Evolutionary conservation across 169 alveolate genomes (phyloP), one percentile per base, ranked within the genome.

Genomic region (Eimeria necatrix): DNA sequence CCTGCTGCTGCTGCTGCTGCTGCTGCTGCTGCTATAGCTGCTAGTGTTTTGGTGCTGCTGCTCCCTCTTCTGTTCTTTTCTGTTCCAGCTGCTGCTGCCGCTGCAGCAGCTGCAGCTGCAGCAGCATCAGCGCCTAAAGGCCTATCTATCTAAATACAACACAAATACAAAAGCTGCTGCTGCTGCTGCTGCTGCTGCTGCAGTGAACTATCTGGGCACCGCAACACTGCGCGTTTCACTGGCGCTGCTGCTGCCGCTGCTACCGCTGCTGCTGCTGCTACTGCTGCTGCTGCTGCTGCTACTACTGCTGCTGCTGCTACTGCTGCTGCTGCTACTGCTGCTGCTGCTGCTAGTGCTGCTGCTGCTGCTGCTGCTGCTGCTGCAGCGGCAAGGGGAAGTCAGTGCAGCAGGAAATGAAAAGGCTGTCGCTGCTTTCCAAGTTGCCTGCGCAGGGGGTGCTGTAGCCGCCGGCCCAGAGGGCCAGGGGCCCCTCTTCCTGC

Each of bases 381-480:
- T 68, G 78, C 26, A 18, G 12, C 26, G 78, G 78, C 78, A 68
- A 32, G 46, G 12, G 78, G 4, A 68, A 68, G 26, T 68, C 78
- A 2, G 78, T 68, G 26, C 46, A 68, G 78, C 78, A 68, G 46
- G 78, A 68, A 2, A 68, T 68, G n/a, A 68, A 68, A 32, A 7
- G 78, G 26, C 78, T 68, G 78, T 68, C 78, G 46, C 78, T 68
- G 78, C 78, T 68, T 0, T 68, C 78, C 16, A 7, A 32, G 22
- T n/a, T 32, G 4, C 76, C 78, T 32, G 78, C 78, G 4, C 78
- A 68, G 4, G 46, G 78, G 41, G 78, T 68, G 78, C 78, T 68
- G 78, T 32, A 68, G 78, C 78, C 78, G 16, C 46, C 78, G n/a
- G 49, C 78, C 78, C 78, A 68, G 46, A 68, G 41, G n/a, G 78